phyloP scores from a whole-genome alignment of 495 filamentous ascomycete genomes.

The Podospora comata region DNA sequence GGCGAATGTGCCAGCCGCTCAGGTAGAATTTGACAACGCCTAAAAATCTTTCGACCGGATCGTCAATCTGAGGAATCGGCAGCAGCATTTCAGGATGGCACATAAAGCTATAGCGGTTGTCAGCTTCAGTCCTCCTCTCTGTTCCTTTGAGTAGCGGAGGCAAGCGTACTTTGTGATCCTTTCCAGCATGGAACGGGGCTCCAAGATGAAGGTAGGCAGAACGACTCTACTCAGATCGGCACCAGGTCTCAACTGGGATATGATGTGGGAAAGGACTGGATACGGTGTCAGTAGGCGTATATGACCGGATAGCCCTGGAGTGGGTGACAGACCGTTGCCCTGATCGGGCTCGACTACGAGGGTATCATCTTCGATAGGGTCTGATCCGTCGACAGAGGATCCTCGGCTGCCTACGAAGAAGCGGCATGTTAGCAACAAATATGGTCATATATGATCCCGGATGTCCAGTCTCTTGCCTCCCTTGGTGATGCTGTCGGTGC shows the following conservation, averaged over 20 bases:
- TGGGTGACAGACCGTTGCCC: constrained; percentile 57
- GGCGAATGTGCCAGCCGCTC: constrained; percentile 98
- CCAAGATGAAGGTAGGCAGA: constrained; percentile 95
- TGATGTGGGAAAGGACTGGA: constrained; percentile 87
- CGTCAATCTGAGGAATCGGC: constrained; percentile 80
- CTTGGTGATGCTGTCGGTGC: neutral
- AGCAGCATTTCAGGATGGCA: constrained; percentile 95
- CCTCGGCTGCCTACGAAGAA: constrained; percentile 41
- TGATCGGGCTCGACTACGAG: constrained; percentile 70
- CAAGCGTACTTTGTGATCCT: constrained; percentile 86
- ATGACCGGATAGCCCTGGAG: neutral
- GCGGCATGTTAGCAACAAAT: neutral
- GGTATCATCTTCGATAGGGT: constrained; percentile 65
- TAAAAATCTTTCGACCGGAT: constrained; percentile 87
- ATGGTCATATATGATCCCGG: neutral
- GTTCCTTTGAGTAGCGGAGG: neutral
- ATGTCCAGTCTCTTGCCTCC: constrained; percentile 28
- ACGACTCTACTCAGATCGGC: constrained; percentile 93
- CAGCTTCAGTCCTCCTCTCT: constrained; percentile 16
- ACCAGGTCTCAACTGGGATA: constrained; percentile 91
- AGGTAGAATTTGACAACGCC: constrained; percentile 96
- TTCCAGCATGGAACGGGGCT: constrained; percentile 96
- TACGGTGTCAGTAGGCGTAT: constrained; percentile 13
- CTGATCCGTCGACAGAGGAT: constrained; percentile 42
- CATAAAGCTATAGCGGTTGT: constrained; percentile 75